These are phyloP conservation scores for Alternaria solani DNA, from an alignment of 2,329 filamentous ascomycete species.

Conservation along the genomic window DNA sequence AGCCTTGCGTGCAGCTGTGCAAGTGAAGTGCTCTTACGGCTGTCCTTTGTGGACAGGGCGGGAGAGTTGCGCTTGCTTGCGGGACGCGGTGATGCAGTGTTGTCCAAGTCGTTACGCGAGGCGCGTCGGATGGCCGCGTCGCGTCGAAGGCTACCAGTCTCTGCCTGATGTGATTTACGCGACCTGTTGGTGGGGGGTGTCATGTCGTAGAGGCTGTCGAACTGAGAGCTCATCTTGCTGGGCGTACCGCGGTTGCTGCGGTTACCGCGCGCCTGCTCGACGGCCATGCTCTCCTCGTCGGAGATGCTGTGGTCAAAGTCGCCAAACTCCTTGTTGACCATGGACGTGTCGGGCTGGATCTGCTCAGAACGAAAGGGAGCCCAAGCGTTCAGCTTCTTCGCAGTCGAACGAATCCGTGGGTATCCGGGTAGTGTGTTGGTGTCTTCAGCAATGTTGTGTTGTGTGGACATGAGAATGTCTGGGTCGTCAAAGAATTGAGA, in stretches of 20 bases:
- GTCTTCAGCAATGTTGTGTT: slow-evolving; percentile 48
- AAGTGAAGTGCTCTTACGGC: slow-evolving; percentile 58
- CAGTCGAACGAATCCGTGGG: slow-evolving; percentile 49
- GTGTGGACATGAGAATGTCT: slow-evolving; percentile 51
- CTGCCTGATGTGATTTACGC: slow-evolving; percentile 46
- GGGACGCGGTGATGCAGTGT: slow-evolving; percentile 48
- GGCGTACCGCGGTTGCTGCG: slow-evolving; percentile 49
- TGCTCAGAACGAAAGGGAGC: slow-evolving; percentile 47
- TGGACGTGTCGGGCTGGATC: slow-evolving; percentile 47
- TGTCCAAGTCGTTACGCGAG: slow-evolving; percentile 52
- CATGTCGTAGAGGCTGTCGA: slow-evolving; percentile 59
- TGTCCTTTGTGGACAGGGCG: slow-evolving; percentile 41
- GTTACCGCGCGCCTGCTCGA: slow-evolving; percentile 64
- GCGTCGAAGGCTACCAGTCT: slow-evolving; percentile 51
- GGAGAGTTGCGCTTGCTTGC: slow-evolving; percentile 48
- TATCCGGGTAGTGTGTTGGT: slow-evolving; percentile 45
- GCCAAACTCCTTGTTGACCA: slow-evolving; percentile 50
- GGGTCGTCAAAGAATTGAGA: slow-evolving; percentile 46
- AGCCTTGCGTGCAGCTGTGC: slow-evolving; percentile 65
- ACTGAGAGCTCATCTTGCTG: slow-evolving; percentile 59
- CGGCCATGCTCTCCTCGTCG: slow-evolving; percentile 59
- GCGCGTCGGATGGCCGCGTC: slow-evolving; percentile 58
- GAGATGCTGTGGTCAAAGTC: slow-evolving; percentile 53
- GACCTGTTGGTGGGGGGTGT: slow-evolving; percentile 53
- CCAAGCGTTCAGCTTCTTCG: slow-evolving; percentile 51